Base-by-base conservation (phyloP, 2,329 filamentous ascomycete species). In the Neopestalotiopsis rosae region DNA sequence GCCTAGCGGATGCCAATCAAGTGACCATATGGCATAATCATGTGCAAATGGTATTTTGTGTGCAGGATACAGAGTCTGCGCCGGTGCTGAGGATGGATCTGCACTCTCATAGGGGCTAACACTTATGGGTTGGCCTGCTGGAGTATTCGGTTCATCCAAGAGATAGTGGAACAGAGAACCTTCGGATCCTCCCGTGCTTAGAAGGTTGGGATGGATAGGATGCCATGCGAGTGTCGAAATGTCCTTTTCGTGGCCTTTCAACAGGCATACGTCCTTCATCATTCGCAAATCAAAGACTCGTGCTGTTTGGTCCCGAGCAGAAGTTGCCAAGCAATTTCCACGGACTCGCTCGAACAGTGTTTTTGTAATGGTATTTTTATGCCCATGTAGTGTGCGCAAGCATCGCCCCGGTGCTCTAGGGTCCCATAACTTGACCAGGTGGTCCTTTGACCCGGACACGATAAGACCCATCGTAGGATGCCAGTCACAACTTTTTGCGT, bases 381-480 rank as follows among this genome's bases (percentile, higher is more conserved):
- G 96, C 58, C 94, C 95, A 80, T 97, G 95, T 3, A 99, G 89
- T 0, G 95, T 98, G 0, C 95, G 98, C 67, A 99, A 85, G 78
- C 94, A 97, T 58, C 94, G 91, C 45, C 93, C 91, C 5, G 52
- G 65, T 5, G 92, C 95, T 68, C 96, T 89, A n/a, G 96, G 96
- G 79, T 99, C 96, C 96, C 96, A 99, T 58, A 99, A 90, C 80
- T 98, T 98, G 76, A 99, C 94, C 71, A 97, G 86, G 80, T 99
- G 95, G 77, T 99, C 96, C 82, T 99, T 99, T 12, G 95, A 98
- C 49, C 96, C 96, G 0, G 96, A 98, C 4, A 97, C 95, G 40
- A 99, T 87, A 4, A 99, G 83, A 1, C 96, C 96, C 82, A 98
- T 98, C 24, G 92, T 93, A 1, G 95, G 95, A 83, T 99, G 96